Conservation (phyloP, 768 basidiomycete genomes). For the Tephrocybe sp. region DNA sequence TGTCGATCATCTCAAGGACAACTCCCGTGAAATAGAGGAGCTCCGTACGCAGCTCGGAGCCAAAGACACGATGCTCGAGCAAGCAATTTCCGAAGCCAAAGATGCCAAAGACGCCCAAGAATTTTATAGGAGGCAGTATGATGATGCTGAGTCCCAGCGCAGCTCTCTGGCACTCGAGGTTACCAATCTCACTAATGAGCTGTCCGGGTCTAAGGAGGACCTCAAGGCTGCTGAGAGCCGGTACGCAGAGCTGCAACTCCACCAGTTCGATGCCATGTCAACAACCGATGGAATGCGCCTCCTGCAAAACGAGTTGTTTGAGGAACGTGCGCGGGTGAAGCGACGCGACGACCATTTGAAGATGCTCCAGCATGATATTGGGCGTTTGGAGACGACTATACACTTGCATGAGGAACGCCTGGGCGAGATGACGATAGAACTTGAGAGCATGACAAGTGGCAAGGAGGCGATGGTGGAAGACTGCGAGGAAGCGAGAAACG, state of each 20-base stretch:
- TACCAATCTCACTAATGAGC: conserved; percentile 61
- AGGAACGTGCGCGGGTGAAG: conserved; percentile 64
- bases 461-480: conserved; percentile 85
- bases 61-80: conserved; percentile 30
- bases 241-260: conserved; percentile 60
- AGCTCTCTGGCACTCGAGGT: conserved; percentile 66
- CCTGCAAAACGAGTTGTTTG: conserved; percentile 64
- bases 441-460: conserved; percentile 64
- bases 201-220: conserved; percentile 51
- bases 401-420: conserved; percentile 74
- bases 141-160: conserved; percentile 63
- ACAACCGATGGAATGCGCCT: conserved; percentile 52
- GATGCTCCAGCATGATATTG: conserved; percentile 77
- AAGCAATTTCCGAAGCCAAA: conserved; percentile 31
- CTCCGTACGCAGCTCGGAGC: conserved; percentile 32
- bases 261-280: conserved; percentile 67
- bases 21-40: conserved; percentile 36
- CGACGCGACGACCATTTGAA: conserved; percentile 75
- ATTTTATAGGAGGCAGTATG: conserved; percentile 43
- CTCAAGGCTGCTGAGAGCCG: conserved; percentile 57
- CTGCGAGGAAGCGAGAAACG: conserved; percentile 74
- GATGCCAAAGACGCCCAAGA: conserved; percentile 32
- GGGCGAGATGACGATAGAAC: conserved; percentile 65
- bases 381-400: conserved; percentile 73
- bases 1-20: conserved; percentile 34